Base-by-base conservation (phyloP, 2,329 filamentous ascomycete genomes). In the Grosmannia serpens region DNA sequence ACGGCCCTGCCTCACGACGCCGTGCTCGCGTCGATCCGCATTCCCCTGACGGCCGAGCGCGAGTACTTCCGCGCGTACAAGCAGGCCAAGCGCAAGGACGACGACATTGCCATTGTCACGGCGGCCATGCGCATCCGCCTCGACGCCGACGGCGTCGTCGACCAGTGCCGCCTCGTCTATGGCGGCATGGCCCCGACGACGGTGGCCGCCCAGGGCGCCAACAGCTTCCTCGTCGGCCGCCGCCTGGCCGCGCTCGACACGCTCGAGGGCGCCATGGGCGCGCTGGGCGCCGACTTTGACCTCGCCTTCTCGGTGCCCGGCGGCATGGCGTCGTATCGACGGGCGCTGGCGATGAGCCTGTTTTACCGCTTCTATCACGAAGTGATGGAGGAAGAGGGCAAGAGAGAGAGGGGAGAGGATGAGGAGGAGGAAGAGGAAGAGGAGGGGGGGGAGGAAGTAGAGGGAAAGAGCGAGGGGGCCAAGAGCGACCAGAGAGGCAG, bases 281-380 rank as follows among this genome's bases (percentile, higher is more conserved):
- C 89, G 0, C 76, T 99, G n/a, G 91, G 90, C 62, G 78, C 82
- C 56, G 94, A 97, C 67, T 99, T 99, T 67, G 83, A 95, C 68
- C 78, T 99, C 33, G 79, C 83, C 5, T 97, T 95, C 66, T 86
- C 91, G 57, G 94, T 99, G 0, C 94, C 92, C 0, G 94, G 94
- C 64, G 94, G 94, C 44, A 99, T 99, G 94, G 92, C 94, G 0
- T 95, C 91, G 1, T 99, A 97, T 68, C 80, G 94, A 31, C 95
- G 94, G 69, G 89, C 91, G 1, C 75, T 99, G 10, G 92, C 94
- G 0, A 76, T 97, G 56, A 86, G 91, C 2, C 95, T 99, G 78
- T 97, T 97, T 73, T 97, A 97, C 72, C 86, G 91, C 46, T 99
- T 96, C 72, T 97, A 96, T 68, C 89, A 97, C 67, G 92, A 97